A percentile compares a stretch with the other conserved stretches of the same genome.
Conservation (phyloP, 345 rosid genomes). For the Orychophragmus violaceus region DNA sequence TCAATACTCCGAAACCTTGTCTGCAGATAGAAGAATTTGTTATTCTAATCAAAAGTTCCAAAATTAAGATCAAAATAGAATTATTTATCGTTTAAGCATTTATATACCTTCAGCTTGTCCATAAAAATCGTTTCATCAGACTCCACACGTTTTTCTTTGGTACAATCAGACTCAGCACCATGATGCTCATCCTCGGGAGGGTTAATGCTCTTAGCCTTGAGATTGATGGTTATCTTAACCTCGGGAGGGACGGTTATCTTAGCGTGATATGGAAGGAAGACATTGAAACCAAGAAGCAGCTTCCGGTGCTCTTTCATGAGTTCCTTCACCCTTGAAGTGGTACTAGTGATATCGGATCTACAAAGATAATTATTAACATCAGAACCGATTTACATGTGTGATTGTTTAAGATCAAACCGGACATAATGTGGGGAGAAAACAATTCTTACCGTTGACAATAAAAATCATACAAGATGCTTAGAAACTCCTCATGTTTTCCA, state of each 20-base stretch:
- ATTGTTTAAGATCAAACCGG: too few relatives aligned
- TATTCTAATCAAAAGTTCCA: too few relatives aligned
- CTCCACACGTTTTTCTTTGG: neutral
- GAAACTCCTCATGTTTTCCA: neutral
- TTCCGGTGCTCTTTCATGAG: neutral
- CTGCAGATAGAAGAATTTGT: neutral
- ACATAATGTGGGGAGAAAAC: too few relatives aligned
- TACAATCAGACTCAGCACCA: neutral
- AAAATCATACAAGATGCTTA: neutral
- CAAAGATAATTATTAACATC: neutral
- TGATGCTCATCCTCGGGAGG: neutral
- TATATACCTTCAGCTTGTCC: conserved; percentile 10
- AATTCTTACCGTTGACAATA: neutral
- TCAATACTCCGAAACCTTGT: conserved; percentile 3
- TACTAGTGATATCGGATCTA: neutral
- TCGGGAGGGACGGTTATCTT: too few relatives aligned
- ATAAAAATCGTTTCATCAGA: neutral
- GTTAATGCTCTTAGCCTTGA: neutral
- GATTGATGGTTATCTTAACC: neutral
- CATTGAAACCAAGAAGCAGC: neutral
- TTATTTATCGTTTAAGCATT: too few relatives aligned
- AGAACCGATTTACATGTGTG: neutral
- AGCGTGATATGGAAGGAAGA: neutral
- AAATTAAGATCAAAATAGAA: neutral
- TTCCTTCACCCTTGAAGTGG: neutral